Evolutionary conservation across 495 filamentous ascomycete species (phyloP), one percentile per base, ranked within the genome.

Genomic region (Lentithecium fluviatile): DNA sequence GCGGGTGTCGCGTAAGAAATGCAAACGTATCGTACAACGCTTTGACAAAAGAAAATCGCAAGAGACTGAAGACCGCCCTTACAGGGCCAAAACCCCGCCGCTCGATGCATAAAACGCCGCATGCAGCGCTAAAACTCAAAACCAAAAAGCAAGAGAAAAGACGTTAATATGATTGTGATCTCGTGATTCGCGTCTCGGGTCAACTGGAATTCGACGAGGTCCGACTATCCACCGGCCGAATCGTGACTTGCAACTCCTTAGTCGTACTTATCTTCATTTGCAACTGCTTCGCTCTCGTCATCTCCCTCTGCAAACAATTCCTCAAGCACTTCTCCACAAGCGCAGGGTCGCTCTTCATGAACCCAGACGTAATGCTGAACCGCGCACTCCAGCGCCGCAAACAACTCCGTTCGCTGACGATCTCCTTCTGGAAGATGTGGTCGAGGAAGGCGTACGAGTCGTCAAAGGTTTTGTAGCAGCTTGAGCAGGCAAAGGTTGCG

Each of bases 401-500:
- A 47, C 62, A 65, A 42, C 56, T 60, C 15, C 62, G 24, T 5
- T 65, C 62, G 23, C 56, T 56, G 1, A 56, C 56, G 36, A 65
- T 56, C 29, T 60, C 55, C 24, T 50, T 55, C 45, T 65, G 62
- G 45, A 56, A 65, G 4, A 60, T 25, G 42, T 65, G 62, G 36
- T 65, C 62, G 8, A 65, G 56, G 56, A 65, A 65, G 24, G 37
- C 51, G 46, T 65, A 65, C 24, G 56, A 55, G 42, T 60, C 51
- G 15, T 65, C 62, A 23, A 65, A 65, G 13, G 49, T 52, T 36
- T 65, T 65, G 20, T 65, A 60, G 32, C 62, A 65, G 26, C 56
- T 56, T 17, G 45, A 50, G 42, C 62, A 65, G 1, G 62, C 56
- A 23, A 56, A 65, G 17, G 37, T 56, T 6, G 62, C 47, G 19